Conservation (phyloP, 148 eudicot species). For the Tetragonia tetragonoides region DNA sequence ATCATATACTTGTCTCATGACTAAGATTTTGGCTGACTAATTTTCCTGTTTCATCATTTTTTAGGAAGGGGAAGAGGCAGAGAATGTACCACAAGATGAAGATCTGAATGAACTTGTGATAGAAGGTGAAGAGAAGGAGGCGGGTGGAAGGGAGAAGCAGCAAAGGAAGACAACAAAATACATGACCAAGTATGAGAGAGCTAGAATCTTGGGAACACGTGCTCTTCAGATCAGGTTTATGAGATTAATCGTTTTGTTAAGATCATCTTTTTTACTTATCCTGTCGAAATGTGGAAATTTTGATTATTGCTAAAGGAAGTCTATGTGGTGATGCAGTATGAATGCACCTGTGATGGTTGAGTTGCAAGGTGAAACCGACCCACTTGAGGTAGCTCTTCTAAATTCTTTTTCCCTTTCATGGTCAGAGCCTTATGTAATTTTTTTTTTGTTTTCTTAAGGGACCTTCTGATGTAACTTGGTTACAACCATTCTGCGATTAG, state of each 20-base stretch:
- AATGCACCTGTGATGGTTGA: slow-evolving; percentile 77
- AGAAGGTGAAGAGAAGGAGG: slow-evolving; percentile 68
- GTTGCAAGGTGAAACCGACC: slow-evolving; percentile 64
- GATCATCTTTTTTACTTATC: neutral
- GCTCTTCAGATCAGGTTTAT: slow-evolving; percentile 63
- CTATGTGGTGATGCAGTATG: slow-evolving; percentile 42
- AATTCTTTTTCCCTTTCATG: neutral
- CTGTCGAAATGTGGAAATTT: no score
- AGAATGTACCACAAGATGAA: slow-evolving; percentile 49
- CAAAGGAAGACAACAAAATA: slow-evolving; percentile 80
- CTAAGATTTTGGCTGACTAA: neutral
- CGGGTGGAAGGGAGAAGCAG: slow-evolving; percentile 47
- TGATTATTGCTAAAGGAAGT: neutral
- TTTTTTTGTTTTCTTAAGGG: no score
- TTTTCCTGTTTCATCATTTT: neutral
- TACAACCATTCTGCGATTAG: neutral
- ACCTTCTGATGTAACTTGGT: neutral
- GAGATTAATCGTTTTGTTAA: neutral
- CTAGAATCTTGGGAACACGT: slow-evolving; percentile 62
- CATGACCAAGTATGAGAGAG: slow-evolving; percentile 69
- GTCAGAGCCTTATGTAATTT: neutral
- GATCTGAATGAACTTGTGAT: slow-evolving; percentile 60
- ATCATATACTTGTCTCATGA: neutral
- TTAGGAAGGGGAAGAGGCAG: slow-evolving; percentile 66
- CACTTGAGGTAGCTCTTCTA: slow-evolving; percentile 54